A percentile compares a stretch with the other conserved stretches of the same genome.
phyloP scores from a whole-genome alignment of 2,329 filamentous ascomycete genomes.

The Erysiphe neolycopersici region DNA sequence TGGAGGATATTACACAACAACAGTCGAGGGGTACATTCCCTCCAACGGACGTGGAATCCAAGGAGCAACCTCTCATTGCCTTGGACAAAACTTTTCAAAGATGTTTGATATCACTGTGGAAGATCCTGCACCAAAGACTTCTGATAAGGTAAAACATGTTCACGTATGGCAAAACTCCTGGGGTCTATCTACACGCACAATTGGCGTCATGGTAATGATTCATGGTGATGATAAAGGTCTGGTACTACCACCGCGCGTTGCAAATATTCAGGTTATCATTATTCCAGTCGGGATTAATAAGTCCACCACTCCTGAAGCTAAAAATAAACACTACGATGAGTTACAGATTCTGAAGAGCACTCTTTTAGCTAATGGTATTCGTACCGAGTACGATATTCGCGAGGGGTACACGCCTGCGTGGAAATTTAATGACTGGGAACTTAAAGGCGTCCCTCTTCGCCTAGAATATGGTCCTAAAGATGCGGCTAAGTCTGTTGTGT shows the following conservation, averaged over 20 bases:
- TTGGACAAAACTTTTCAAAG: constrained; percentile 96
- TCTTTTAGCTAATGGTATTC: constrained; percentile 47
- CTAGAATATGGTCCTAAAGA: constrained; percentile 94
- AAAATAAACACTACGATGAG: constrained; percentile 47
- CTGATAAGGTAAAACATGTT: constrained; percentile 52
- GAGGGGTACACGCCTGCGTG: constrained; percentile 82
- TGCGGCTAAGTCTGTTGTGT: constrained; percentile 59
- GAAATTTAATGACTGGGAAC: constrained; percentile 98
- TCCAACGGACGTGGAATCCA: constrained; percentile 91
- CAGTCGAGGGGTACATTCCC: constrained; percentile 89
- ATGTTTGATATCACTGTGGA: constrained; percentile 98
- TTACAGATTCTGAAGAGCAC: constrained; percentile 42
- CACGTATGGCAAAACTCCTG: constrained; percentile 98
- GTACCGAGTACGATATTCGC: constrained; percentile 56
- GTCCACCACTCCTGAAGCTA: constrained; percentile 58
- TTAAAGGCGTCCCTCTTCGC: constrained; percentile 81
- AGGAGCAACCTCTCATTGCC: constrained; percentile 67
- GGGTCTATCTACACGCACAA: constrained; percentile 89
- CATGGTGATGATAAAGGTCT: constrained; percentile 91
- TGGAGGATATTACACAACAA: constrained; percentile 88
- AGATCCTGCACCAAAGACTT: constrained; percentile 46
- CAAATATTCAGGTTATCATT: constrained; percentile 63
- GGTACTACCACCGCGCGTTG: constrained; percentile 72
- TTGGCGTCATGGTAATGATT: constrained; percentile 97
- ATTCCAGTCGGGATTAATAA: constrained; percentile 84